Conservation (phyloP, 331 rosid genomes). For the Saraca asoca region DNA sequence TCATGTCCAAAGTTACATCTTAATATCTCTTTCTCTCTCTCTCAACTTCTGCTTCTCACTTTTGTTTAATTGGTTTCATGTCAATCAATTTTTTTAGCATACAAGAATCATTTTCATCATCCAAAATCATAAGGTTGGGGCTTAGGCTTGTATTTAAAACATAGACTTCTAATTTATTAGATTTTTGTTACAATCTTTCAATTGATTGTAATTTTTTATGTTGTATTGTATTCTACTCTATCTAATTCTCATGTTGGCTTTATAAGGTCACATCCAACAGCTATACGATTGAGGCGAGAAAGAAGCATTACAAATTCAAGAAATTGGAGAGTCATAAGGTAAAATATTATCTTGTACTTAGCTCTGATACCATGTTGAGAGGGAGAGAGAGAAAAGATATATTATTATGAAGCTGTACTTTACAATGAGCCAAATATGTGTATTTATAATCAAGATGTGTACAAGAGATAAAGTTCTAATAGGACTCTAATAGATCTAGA, state of each 20-base stretch:
- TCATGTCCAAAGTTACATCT: constrained; percentile 17
- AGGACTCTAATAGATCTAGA: too few relatives aligned
- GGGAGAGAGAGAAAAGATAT: too few relatives aligned
- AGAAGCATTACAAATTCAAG: constrained; percentile 89
- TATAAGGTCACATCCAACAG: constrained; percentile 83
- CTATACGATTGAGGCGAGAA: constrained; percentile 81
- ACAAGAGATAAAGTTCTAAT: too few relatives aligned
- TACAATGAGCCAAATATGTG: too few relatives aligned
- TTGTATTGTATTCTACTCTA: constrained; percentile 12
- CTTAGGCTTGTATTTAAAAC: neutral
- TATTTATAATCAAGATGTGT: too few relatives aligned
- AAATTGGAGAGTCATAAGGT: constrained; percentile 78
- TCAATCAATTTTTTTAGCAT: constrained; percentile 24
- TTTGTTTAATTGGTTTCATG: constrained; percentile 8
- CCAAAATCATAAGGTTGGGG: constrained; percentile 10
- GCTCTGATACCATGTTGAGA: too few relatives aligned
- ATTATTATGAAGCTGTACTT: too few relatives aligned
- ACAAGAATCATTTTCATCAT: constrained; percentile 11
- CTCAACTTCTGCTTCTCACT: neutral
- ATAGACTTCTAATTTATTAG: neutral
- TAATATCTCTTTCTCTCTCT: constrained; percentile 7
- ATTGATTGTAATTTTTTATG: constrained; percentile 20
- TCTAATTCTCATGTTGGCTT: constrained; percentile 35
- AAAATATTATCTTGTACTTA: constrained; percentile 3
- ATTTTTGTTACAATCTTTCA: constrained; percentile 8